phyloP scores from a whole-genome alignment of 2,329 filamentous ascomycete species.

The Apiospora rasikravindrae region DNA sequence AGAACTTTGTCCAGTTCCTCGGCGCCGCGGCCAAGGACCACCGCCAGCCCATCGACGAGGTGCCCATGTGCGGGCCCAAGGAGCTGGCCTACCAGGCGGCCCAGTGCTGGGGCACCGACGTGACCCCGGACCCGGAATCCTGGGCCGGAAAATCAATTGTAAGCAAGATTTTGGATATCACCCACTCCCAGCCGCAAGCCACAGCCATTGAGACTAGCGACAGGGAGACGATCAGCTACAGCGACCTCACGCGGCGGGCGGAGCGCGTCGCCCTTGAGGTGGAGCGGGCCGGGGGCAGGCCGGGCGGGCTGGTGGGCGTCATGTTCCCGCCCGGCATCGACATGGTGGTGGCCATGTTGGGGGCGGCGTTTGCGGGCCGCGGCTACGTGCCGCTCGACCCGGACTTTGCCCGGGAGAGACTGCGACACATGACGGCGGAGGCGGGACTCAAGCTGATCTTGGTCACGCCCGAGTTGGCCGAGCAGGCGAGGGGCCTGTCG shows the following conservation, averaged over 20 bases:
- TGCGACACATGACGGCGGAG: background rate
- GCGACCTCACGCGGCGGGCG: background rate
- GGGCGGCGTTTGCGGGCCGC: background rate
- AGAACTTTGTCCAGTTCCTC: background rate
- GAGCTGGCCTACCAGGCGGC: background rate
- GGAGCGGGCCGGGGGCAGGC: background rate
- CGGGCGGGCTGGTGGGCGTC: background rate
- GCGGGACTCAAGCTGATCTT: background rate
- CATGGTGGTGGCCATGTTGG: background rate
- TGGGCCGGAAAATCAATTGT: background rate
- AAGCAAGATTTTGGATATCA: background rate
- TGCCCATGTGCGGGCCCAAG: background rate
- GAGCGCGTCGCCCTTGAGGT: background rate
- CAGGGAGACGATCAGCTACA: background rate
- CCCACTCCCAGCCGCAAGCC: background rate
- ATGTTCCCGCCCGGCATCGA: background rate
- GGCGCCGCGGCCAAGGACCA: background rate
- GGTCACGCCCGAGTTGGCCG: no score
- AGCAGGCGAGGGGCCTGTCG: background rate
- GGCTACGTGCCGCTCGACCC: background rate
- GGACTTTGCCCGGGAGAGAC: background rate
- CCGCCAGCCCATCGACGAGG: background rate
- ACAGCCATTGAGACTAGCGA: background rate
- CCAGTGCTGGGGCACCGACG: background rate
- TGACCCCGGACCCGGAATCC: background rate